phyloP scores from a whole-genome alignment of 345 rosid genomes.

The Mangifera indica region DNA sequence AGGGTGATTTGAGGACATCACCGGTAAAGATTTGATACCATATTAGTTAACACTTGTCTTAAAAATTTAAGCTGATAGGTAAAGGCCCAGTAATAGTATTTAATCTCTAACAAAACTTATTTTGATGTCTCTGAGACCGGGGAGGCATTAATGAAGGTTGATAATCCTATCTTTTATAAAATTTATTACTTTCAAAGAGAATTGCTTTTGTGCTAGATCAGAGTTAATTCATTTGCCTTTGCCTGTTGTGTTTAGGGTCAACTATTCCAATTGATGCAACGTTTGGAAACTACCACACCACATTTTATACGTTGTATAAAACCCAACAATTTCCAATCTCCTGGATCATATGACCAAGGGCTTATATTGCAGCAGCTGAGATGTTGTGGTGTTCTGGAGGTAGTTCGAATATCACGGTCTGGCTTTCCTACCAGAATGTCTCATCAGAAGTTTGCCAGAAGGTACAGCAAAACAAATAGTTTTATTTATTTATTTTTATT shows the following conservation, averaged over 20 bases:
- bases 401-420: slow-evolving; percentile 93
- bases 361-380: slow-evolving; percentile 92
- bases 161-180: not conserved
- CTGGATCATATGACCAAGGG: slow-evolving; percentile 84
- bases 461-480: slow-evolving; percentile 38
- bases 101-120: not conserved
- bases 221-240: slow-evolving; percentile 15
- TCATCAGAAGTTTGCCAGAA: slow-evolving; percentile 93
- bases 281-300: slow-evolving; percentile 88
- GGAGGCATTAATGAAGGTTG: not conserved
- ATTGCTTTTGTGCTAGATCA: not conserved
- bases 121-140: not conserved
- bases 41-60: too few species aligned
- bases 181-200: slow-evolving; percentile 1
- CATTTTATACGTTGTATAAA: slow-evolving; percentile 98
- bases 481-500: not conserved
- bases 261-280: slow-evolving; percentile 96
- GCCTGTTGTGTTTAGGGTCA: slow-evolving; percentile 53
- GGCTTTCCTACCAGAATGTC: slow-evolving; percentile 98
- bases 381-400: slow-evolving; percentile 98
- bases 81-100: too few species aligned
- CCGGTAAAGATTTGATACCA: too few species aligned
- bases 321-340: slow-evolving; percentile 89
- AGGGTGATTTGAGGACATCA: too few species aligned
- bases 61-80: too few species aligned